A percentile compares a stretch with the other conserved stretches of the same genome.
Conservation (phyloP, 2,329 filamentous ascomycete species). For the Nemania sp. region DNA sequence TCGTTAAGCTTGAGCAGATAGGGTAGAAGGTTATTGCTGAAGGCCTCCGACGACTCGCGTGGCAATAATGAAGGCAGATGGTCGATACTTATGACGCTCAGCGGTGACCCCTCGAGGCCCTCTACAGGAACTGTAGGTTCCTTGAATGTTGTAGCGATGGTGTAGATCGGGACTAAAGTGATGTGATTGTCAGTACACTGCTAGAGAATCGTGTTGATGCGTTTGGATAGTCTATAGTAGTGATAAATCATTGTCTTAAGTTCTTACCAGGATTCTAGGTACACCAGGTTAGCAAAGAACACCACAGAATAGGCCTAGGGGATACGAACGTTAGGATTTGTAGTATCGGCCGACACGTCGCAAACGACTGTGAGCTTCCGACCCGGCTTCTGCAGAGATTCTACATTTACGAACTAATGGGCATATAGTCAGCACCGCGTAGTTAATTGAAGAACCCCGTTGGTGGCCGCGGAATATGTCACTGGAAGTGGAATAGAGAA, state of each 20-base stretch:
- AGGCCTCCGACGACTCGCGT: constrained; percentile 83
- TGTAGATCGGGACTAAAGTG: constrained; percentile 72
- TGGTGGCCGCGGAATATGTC: no score
- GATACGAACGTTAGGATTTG: constrained; percentile 58
- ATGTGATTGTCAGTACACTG: not conserved
- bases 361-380: constrained; percentile 80
- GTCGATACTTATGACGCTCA: constrained; percentile 86
- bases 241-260: constrained; percentile 4
- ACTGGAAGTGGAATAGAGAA: no score
- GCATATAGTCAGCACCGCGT: constrained; percentile 54
- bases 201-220: no score
- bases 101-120: constrained; percentile 58
- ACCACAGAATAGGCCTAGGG: not conserved
- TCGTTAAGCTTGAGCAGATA: constrained; percentile 78
- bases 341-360: constrained; percentile 77
- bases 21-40: constrained; percentile 77
- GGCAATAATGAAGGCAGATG: constrained; percentile 83
- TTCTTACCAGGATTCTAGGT: constrained; percentile 47
- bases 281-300: not conserved
- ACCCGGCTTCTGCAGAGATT: constrained; percentile 66
- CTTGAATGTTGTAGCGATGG: constrained; percentile 77
- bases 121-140: constrained; percentile 81
- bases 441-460: no score
- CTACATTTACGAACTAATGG: constrained; percentile 76
- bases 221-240: not conserved